Evolutionary conservation across 331 rosid genomes (phyloP), one percentile per base, ranked within the genome.

Genomic region (Malus hybrid): DNA sequence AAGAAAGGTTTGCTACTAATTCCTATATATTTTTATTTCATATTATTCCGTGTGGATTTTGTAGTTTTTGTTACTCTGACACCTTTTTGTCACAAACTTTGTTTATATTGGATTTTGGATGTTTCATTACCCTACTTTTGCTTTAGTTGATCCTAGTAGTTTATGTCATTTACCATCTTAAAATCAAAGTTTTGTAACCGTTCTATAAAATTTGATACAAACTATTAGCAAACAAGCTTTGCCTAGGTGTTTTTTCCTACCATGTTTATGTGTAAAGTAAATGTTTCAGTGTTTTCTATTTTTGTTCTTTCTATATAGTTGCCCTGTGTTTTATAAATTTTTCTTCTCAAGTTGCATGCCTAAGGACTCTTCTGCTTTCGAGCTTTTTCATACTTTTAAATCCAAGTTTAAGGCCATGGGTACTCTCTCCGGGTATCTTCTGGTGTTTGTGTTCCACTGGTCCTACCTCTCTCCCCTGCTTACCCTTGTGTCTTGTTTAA

Each of bases 1-100:
- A 95, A 77, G 99, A 95, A 84, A 95, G 99, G 99, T 95, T 66
- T 69, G 91, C 72, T 13, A 61, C 14, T 0, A 28, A 7, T 32
- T 18, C 52, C 31, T n/a, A 33, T 52, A 31, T 33, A 16, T 52
- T 33, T 27, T 48, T 8, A 24, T 27, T 27, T 69, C 31, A 9
- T 34, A 27, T 36, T 15, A 27, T 44, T 44, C 14, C 42, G 0
- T 2, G 18, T 54, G 19, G 4, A 14, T 19, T 11, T 67, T 68
- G 6, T 44, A 44, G 50, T 44, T 44, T 12, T 44, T 44, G 50
- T 44, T 44, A 44, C 15, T 44, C 50, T 44, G 50, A 44, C 6
- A 44, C 50, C 50, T 11, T 44, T 44, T 44, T 44, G 46, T 42
- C 13, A 10, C 46, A 10, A 42, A 10, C 46, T 42, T 42, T 42